Conservation (phyloP, 2,329 filamentous ascomycete genomes). For the Ambrosiella xylebori region DNA sequence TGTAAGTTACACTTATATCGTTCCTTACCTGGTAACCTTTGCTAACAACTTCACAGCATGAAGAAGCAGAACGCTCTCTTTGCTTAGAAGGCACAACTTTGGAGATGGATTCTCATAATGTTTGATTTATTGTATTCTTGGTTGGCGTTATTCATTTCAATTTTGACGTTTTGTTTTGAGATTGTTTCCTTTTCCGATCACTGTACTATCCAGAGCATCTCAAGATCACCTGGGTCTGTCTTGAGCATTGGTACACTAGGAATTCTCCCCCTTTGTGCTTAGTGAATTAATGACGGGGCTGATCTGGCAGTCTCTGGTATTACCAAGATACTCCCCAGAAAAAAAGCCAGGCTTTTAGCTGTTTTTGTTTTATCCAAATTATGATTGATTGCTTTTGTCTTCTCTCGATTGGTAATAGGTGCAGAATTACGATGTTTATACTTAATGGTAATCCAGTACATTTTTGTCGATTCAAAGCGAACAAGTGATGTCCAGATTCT, state of each 20-base stretch:
- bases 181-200: not conserved
- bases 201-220: not conserved
- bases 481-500: no score
- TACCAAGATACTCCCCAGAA: not conserved
- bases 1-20: constrained; percentile 42
- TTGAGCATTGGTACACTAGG: not conserved
- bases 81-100: not conserved
- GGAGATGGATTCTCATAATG: not conserved
- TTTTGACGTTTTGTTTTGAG: not conserved
- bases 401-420: no score
- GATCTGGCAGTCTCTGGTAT: not conserved
- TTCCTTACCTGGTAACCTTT: not conserved
- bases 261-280: not conserved
- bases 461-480: no score
- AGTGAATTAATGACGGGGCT: not conserved
- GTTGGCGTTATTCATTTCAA: not conserved
- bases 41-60: constrained; percentile 31
- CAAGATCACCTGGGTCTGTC: not conserved
- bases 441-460: no score
- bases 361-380: not conserved
- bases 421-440: no score
- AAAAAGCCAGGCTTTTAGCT: not conserved
- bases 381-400: not conserved
- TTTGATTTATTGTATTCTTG: not conserved
- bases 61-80: constrained; percentile 20